Evolutionary conservation across 345 rosid genomes (phyloP).

Genomic region (Bruguiera sexangula): DNA sequence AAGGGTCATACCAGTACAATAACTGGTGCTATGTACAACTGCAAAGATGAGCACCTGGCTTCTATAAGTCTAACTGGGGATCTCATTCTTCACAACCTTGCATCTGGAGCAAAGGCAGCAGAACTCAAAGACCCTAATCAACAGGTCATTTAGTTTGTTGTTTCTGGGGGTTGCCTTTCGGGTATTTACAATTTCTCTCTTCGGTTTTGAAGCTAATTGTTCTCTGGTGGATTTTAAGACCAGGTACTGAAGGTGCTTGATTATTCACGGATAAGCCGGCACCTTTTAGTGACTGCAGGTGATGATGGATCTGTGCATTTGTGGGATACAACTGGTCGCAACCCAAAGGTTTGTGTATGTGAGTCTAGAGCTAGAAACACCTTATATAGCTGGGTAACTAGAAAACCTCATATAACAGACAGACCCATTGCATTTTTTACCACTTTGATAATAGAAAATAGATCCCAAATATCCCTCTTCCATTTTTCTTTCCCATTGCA

Average conservation of each 20-base stretch:
- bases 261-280: constrained; percentile 85
- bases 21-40: constrained; percentile 88
- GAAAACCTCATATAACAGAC: no score
- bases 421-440: no score
- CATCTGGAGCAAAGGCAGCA: constrained; percentile 80
- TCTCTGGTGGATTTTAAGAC: constrained; percentile 53
- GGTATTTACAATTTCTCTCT: constrained; percentile 17
- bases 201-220: constrained; percentile 39
- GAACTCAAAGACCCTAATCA: constrained; percentile 92
- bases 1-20: constrained; percentile 85
- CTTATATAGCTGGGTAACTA: no score
- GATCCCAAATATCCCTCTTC: neutral
- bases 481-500: neutral
- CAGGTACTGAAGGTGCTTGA: constrained; percentile 98
- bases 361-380: neutral
- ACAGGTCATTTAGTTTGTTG: constrained; percentile 70
- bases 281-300: constrained; percentile 92
- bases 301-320: constrained; percentile 96
- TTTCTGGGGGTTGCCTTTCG: constrained; percentile 12
- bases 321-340: constrained; percentile 95
- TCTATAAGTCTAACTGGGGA: constrained; percentile 86
- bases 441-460: neutral
- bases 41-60: constrained; percentile 97
- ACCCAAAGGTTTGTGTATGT: constrained; percentile 63
- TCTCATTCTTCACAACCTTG: constrained; percentile 90